Base-by-base conservation (phyloP, 1,284 basidiomycete genomes). In the Malassezia psittaci region DNA sequence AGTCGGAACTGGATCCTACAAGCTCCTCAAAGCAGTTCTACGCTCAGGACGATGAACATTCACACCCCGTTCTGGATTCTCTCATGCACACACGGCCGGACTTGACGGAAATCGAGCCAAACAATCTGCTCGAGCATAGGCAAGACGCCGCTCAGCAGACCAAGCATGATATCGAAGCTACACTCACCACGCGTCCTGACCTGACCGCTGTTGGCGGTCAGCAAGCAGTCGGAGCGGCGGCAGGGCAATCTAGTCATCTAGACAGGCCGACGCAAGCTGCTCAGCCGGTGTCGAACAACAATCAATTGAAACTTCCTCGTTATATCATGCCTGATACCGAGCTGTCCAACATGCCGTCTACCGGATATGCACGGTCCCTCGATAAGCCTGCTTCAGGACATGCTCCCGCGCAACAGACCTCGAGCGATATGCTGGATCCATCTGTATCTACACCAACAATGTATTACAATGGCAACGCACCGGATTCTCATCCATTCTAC, bases 271-370 rank as follows among this genome's bases (percentile, higher is more conserved):
- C 43, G 19, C 43, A 24, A 3, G 13, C 16, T 16, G 15, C 21
- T 15, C 24, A 45, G 43, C 24, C 43, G 4, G 43, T 33, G 43
- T 15, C 41, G 41, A 24, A 16, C 43, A n/a, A 24, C 29, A 19
- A 19, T 19, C 18, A 45, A 6, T 7, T 33, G 43, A n/a, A 24
- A 2, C 43, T 45, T 15, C 45, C 45, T n/a, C 45, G 45, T 36
- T 47, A 47, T 36, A 47, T 47, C 21, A 19, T 36, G 32, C 45
- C 15, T 21, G 45, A 47, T 11, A 47, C 45, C 12, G 45, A 47
- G n/a, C 32, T 37, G 34, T 37, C 34, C 7, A 47, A 24, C 10
- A 29, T n/a, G 33, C 45, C 45, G 24, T 35, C 33, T n/a, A 43
- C 19, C 21, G 33, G 45, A 33, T 47, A 47, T 36, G 45, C 45